Conservation (phyloP, 495 filamentous ascomycete species). For the Penicillium coffeae region DNA sequence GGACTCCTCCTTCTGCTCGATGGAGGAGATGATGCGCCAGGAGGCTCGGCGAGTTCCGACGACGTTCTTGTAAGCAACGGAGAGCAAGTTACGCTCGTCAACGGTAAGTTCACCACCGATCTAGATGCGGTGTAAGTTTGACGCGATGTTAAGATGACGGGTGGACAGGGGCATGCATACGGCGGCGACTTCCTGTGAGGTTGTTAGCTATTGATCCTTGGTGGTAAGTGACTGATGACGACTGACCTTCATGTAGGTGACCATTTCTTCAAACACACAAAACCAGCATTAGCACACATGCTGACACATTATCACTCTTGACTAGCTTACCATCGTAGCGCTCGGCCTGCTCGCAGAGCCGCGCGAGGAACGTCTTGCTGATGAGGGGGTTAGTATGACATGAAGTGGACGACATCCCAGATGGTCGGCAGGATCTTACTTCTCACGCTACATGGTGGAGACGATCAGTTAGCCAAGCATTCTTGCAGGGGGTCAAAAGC, state of each 20-base stretch:
- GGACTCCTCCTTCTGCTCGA: slow-evolving; percentile 99
- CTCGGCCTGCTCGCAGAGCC: slow-evolving; percentile 99
- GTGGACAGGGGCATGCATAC: slow-evolving; percentile 47
- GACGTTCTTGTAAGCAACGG: slow-evolving; percentile 99
- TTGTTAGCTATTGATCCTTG: slow-evolving; percentile 32
- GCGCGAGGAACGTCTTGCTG: slow-evolving; percentile 99
- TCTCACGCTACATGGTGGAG: slow-evolving; percentile 67
- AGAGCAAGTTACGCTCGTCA: slow-evolving; percentile 98
- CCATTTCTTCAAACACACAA: slow-evolving; percentile 69
- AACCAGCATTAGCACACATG: slow-evolving; percentile 18
- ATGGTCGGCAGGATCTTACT: slow-evolving; percentile 50
- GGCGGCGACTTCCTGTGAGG: slow-evolving; percentile 86
- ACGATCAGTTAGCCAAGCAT: slow-evolving; percentile 21
- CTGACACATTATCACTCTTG: background rate
- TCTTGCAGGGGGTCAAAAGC: slow-evolving; percentile 1
- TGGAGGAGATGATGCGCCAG: slow-evolving; percentile 99
- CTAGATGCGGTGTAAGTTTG: slow-evolving; percentile 44
- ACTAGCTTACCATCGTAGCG: slow-evolving; percentile 87
- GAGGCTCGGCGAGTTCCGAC: slow-evolving; percentile 97
- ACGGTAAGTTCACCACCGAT: slow-evolving; percentile 88
- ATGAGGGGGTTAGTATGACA: slow-evolving; percentile 35
- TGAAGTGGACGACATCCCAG: slow-evolving; percentile 14
- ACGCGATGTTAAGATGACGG: too few species aligned
- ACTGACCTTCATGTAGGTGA: slow-evolving; percentile 97
- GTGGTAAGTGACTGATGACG: slow-evolving; percentile 11